phyloP scores from a whole-genome alignment of 1,284 basidiomycete species.

The Stygiomarasmius scandens region DNA sequence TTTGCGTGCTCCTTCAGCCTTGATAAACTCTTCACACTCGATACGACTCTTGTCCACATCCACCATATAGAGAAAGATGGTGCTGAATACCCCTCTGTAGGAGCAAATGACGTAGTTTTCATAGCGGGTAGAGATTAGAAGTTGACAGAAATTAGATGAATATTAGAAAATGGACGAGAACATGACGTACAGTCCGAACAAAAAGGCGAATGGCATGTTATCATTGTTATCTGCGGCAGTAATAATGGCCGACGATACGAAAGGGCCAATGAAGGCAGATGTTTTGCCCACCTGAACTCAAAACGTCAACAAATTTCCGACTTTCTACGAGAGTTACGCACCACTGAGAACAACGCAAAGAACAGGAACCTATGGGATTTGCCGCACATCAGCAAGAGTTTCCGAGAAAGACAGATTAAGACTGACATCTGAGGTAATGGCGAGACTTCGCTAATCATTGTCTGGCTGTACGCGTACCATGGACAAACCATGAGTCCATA shows the following conservation, averaged over 20 bases:
- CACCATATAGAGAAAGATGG: conserved; percentile 67
- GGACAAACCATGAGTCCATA: conserved; percentile 82
- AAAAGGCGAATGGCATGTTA: conserved; percentile 82
- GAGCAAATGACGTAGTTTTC: no score
- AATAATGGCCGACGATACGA: conserved; percentile 77
- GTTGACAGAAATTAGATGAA: no score
- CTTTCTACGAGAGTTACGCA: conserved; percentile 29
- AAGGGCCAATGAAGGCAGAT: conserved; percentile 81
- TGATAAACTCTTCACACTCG: conserved; percentile 68
- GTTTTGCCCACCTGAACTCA: conserved; percentile 65
- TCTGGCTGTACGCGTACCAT: conserved; percentile 85
- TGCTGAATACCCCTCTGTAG: conserved; percentile 60
- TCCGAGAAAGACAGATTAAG: conserved; percentile 9
- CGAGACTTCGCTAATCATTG: conserved; percentile 84
- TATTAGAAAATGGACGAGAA: no score
- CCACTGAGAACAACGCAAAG: conserved; percentile 77
- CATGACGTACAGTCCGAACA: conserved; percentile 65
- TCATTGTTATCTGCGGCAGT: conserved; percentile 70
- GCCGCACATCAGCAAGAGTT: conserved; percentile 7
- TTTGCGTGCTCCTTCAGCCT: conserved; percentile 54
- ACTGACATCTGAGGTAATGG: conserved; percentile 70
- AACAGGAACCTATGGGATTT: conserved; percentile 63
- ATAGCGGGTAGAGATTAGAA: no score
- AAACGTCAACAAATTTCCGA: neutral
- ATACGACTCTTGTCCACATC: conserved; percentile 69